Conservation (phyloP, 768 basidiomycete genomes). For the Kondoa subrosea region DNA sequence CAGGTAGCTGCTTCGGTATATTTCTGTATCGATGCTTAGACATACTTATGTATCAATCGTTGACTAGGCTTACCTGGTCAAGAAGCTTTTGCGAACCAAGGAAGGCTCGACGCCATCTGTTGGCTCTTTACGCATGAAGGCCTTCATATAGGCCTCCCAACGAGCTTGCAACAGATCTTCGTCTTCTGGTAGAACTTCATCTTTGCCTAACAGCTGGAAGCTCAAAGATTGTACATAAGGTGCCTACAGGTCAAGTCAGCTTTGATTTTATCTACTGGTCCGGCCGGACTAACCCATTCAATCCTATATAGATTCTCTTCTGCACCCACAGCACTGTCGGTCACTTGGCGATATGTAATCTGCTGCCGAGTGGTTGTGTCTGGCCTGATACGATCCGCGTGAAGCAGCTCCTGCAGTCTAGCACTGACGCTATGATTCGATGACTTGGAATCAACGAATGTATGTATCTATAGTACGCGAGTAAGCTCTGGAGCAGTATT, state of each 20-base stretch:
- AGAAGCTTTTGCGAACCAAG: slow-evolving; percentile 29
- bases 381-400: slow-evolving; percentile 22
- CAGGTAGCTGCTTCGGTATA: slow-evolving; percentile 1
- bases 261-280: slow-evolving; percentile 8
- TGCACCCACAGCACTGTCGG: slow-evolving; percentile 33
- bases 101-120: slow-evolving; percentile 16
- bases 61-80: background rate
- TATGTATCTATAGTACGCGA: slow-evolving; percentile 49
- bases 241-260: background rate
- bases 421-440: slow-evolving; percentile 46
- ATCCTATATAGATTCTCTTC: slow-evolving; percentile 38
- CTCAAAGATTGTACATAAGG: slow-evolving; percentile 26
- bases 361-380: slow-evolving; percentile 30
- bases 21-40: too few relatives aligned
- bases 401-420: slow-evolving; percentile 23
- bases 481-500: background rate
- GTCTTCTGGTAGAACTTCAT: slow-evolving; percentile 36
- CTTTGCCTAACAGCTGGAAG: slow-evolving; percentile 36
- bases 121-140: slow-evolving; percentile 28
- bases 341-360: slow-evolving; percentile 36
- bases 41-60: too few relatives aligned
- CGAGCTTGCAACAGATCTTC: slow-evolving; percentile 32
- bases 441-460: slow-evolving; percentile 62
- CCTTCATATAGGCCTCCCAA: slow-evolving; percentile 37
- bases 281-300: slow-evolving; percentile 32